phyloP scores from a whole-genome alignment of 305 asterid species.

The Fraxinus greggii region DNA sequence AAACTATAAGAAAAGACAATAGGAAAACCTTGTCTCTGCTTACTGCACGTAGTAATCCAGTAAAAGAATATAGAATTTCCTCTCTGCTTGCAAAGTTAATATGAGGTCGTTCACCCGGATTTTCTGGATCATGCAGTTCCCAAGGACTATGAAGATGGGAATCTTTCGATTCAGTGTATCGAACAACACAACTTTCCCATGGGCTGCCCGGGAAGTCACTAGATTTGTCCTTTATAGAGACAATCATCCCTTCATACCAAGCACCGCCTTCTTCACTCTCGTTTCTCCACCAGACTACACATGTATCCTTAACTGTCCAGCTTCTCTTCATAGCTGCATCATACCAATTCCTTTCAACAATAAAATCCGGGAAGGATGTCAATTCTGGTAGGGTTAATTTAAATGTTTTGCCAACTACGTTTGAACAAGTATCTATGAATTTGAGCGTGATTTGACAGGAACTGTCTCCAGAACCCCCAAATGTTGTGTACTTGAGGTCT shows the following conservation, averaged over 20 bases:
- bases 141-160: conserved; percentile 71
- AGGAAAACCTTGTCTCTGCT: conserved; percentile 56
- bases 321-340: conserved; percentile 64
- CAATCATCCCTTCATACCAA: conserved; percentile 78
- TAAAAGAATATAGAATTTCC: conserved; percentile 42
- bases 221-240: conserved; percentile 54
- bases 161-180: conserved; percentile 42
- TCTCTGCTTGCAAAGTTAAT: conserved; percentile 43
- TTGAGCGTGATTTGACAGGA: conserved; percentile 69
- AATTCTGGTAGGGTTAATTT: conserved; percentile 67
- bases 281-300: conserved; percentile 90
- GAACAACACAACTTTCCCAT: conserved; percentile 77
- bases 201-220: conserved; percentile 74
- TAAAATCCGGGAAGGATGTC: conserved; percentile 73
- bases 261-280: conserved; percentile 57
- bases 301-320: conserved; percentile 64
- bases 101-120: conserved; percentile 53
- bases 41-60: conserved; percentile 46
- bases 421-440: conserved; percentile 55
- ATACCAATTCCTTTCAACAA: conserved; percentile 71
- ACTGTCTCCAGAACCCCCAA: conserved; percentile 90
- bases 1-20: conserved; percentile 13
- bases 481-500: conserved; percentile 57
- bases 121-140: conserved; percentile 77
- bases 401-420: conserved; percentile 49